A percentile compares a stretch with the other conserved stretches of the same genome.
phyloP scores from a whole-genome alignment of 768 basidiomycete species.

The Serendipita sp. region DNA sequence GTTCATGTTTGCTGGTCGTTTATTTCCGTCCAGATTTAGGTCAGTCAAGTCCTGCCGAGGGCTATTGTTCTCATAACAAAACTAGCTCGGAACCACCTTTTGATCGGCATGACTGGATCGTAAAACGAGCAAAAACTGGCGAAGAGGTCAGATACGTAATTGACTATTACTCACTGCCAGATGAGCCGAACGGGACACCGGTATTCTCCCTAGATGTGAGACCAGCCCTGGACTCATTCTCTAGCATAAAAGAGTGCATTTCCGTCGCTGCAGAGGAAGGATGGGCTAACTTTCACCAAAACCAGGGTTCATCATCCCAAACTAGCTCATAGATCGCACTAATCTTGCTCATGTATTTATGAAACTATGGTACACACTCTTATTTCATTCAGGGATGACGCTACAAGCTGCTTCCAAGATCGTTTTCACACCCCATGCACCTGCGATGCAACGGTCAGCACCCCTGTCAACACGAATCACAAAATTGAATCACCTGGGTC shows the following conservation, averaged over 20 bases:
- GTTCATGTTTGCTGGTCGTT: constrained; percentile 71
- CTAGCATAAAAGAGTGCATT: constrained; percentile 60
- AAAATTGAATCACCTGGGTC: constrained; percentile 50
- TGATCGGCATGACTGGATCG: constrained; percentile 95
- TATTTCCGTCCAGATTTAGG: constrained; percentile 85
- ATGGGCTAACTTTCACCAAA: constrained; percentile 26
- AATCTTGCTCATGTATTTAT: not conserved
- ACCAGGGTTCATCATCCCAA: not conserved
- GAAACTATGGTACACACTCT: not conserved
- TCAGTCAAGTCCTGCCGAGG: constrained; percentile 25
- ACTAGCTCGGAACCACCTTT: constrained; percentile 80
- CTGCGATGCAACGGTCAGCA: not conserved
- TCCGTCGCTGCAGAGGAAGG: constrained; percentile 49
- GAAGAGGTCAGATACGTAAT: constrained; percentile 91
- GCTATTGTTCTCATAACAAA: constrained; percentile 6
- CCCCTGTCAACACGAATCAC: constrained; percentile 17
- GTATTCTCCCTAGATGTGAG: constrained; percentile 93
- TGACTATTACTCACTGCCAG: constrained; percentile 92
- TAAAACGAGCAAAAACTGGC: constrained; percentile 62
- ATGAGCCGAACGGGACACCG: constrained; percentile 78
- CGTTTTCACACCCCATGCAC: constrained; percentile 78
- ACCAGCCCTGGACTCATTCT: constrained; percentile 77
- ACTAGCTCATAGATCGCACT: not conserved
- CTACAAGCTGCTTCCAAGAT: constrained; percentile 36
- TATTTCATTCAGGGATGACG: not conserved